Conservation (phyloP, 352 stramenopile species). For the Pythium pyrilobum region DNA sequence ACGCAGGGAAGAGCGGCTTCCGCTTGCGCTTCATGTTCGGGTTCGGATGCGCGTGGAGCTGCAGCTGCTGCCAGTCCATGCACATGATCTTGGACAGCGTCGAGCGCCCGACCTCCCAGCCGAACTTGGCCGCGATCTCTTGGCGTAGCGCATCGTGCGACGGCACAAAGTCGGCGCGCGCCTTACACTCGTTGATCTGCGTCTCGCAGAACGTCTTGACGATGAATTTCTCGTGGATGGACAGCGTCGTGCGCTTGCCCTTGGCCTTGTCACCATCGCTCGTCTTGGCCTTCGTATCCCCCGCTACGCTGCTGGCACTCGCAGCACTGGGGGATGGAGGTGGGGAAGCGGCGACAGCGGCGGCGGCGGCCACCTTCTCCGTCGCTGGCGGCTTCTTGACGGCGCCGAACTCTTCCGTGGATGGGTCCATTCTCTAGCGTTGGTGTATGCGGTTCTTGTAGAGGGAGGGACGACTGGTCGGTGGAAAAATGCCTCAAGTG, state of each 20-base stretch:
- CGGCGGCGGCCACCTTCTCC: not conserved
- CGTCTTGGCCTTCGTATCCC: too few species aligned
- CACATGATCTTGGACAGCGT: constrained; percentile 73
- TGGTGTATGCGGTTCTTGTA: constrained; percentile 20
- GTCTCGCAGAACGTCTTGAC: constrained; percentile 78
- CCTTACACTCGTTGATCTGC: constrained; percentile 49
- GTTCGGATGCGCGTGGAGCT: constrained; percentile 43
- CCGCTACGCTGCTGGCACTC: not conserved
- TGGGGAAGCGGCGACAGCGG: not conserved
- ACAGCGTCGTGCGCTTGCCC: constrained; percentile 44
- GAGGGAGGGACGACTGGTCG: constrained; percentile 7
- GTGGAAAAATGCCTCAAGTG: not conserved
- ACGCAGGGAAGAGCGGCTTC: constrained; percentile 61
- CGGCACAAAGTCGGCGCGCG: constrained; percentile 41
- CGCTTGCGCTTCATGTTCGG: constrained; percentile 71
- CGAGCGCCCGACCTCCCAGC: constrained; percentile 59
- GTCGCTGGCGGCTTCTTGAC: not conserved
- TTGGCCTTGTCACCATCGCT: constrained; percentile 5
- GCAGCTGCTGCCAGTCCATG: constrained; percentile 56
- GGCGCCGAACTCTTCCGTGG: not conserved
- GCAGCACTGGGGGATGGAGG: not conserved
- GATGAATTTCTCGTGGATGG: constrained; percentile 61
- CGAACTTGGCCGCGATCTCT: constrained; percentile 48
- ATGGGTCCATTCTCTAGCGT: constrained; percentile 2
- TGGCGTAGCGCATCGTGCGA: constrained; percentile 56